phyloP scores from a whole-genome alignment of 2,329 filamentous ascomycete genomes.

The Chaetomium globosum region DNA sequence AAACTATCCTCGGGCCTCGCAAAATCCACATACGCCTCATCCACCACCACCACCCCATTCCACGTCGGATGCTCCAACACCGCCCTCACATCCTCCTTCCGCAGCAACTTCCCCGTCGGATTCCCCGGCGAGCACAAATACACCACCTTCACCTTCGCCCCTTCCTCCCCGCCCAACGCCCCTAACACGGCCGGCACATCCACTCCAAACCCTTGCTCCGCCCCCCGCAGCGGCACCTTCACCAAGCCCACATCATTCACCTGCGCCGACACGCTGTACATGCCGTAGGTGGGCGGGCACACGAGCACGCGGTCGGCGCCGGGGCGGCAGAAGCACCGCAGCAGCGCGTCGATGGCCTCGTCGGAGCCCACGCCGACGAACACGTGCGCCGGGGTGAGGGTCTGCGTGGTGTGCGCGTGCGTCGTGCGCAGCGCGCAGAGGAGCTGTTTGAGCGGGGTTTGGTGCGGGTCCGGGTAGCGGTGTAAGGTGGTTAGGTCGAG shows the following conservation, averaged over 20 bases:
- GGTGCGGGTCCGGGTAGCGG: slow-evolving; percentile 96
- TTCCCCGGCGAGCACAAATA: slow-evolving; percentile 97
- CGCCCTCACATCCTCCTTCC: slow-evolving; percentile 71
- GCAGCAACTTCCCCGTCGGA: slow-evolving; percentile 79
- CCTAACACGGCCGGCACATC: slow-evolving; percentile 68
- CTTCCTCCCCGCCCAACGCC: neutral
- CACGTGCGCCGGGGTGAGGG: slow-evolving; percentile 76
- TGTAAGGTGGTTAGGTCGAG: slow-evolving; percentile 82
- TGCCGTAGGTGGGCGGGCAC: slow-evolving; percentile 96
- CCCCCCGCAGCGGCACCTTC: slow-evolving; percentile 76
- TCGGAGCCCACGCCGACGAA: slow-evolving; percentile 96
- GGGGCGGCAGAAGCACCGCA: slow-evolving; percentile 90
- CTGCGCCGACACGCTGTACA: slow-evolving; percentile 94
- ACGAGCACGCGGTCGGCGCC: slow-evolving; percentile 87
- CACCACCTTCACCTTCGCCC: slow-evolving; percentile 72
- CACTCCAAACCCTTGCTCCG: slow-evolving; percentile 69
- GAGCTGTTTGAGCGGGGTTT: slow-evolving; percentile 79
- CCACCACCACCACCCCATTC: slow-evolving; percentile 92
- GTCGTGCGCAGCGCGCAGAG: slow-evolving; percentile 88
- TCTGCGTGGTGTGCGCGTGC: slow-evolving; percentile 73
- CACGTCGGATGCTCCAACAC: slow-evolving; percentile 85
- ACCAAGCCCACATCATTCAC: slow-evolving; percentile 89
- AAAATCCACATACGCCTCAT: slow-evolving; percentile 97
- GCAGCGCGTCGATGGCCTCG: slow-evolving; percentile 91
- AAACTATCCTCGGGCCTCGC: slow-evolving; percentile 74